Evolutionary conservation across 2,329 filamentous ascomycete species (phyloP), one percentile per base, ranked within the genome.

Genomic region (Aspergillus uvarum): DNA sequence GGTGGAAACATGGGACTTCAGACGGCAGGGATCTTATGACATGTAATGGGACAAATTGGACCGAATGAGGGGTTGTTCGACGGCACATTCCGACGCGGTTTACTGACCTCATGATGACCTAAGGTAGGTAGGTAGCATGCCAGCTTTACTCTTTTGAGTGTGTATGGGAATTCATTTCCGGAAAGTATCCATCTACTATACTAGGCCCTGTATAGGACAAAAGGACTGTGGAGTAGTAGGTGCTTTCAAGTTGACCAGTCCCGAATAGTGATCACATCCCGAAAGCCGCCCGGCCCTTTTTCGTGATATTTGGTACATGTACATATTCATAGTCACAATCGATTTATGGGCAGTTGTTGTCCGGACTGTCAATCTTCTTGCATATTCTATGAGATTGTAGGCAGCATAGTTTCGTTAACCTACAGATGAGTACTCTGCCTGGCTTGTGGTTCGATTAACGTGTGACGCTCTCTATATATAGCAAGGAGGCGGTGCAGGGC

Each of bases 401-500:
- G 63, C 61, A 65, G 12, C 60, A 63, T 52, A 26, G 38, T 64
- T 64, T 64, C 6, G 57, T 26, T 26, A 8, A 7, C 22, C 2
- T 26, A 29, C 63, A 12, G 59, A 59, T 63, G 56, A 58, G 19
- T 29, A 21, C 50, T 14, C 32, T 12, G 31, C 12, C 4, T 44
- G 38, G 38, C 38, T 19, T 47, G 49, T 22, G 24, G 51, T 52
- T 42, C 24, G 56, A 16, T 32, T 57, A 57, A 58, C 26, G 38
- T 53, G 48, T 29, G 12, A 44, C 12, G 14, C 38, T 29, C 49
- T 54, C 58, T 63, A 59, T 58, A 63, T 63, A 61, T 59, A 59
- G 61, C 57, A 51, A 56, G 49, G 47, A 59, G 63, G 63, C 63
- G 59, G 63, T 59, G 63, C 56, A 59, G 11, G n/a, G 51, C 42